These are phyloP conservation scores for Coniella vitis DNA, from an alignment of 2,329 filamentous ascomycete genomes.

Conservation along the genomic window DNA sequence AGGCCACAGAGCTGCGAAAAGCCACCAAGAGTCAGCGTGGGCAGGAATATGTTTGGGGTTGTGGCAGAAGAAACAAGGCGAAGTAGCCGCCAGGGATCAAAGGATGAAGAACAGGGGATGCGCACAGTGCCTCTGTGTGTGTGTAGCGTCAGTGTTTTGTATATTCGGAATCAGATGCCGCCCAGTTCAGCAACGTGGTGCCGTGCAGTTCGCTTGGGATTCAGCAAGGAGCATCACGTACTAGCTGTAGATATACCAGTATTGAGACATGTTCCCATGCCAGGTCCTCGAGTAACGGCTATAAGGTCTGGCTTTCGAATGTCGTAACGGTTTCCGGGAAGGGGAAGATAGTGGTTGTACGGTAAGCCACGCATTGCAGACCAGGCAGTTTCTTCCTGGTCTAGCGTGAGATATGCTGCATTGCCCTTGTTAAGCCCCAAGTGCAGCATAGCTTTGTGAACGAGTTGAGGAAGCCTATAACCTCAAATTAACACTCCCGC, in stretches of 20 bases:
- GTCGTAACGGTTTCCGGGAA: slow-evolving; percentile 15
- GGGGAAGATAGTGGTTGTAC: neutral
- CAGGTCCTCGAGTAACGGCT: slow-evolving; percentile 83
- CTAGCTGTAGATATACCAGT: slow-evolving; percentile 75
- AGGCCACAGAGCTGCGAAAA: neutral
- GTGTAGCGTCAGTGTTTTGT: neutral
- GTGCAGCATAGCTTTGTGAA: slow-evolving; percentile 53
- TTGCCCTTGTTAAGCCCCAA: slow-evolving; percentile 31
- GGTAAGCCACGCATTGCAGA: neutral
- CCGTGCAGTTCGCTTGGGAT: too few relatives aligned
- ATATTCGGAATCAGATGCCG: too few relatives aligned
- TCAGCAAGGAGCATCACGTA: neutral
- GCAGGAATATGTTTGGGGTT: neutral
- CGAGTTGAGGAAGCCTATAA: slow-evolving; percentile 52
- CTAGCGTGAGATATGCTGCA: neutral
- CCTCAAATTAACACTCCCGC: neutral
- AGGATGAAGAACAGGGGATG: neutral
- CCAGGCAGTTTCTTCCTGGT: neutral
- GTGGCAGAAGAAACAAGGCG: neutral
- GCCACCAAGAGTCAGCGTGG: neutral
- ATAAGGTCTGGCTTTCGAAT: slow-evolving; percentile 68
- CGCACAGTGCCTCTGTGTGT: slow-evolving; percentile 3
- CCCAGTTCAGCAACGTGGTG: neutral
- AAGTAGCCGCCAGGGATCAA: neutral
- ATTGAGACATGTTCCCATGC: slow-evolving; percentile 73